These are phyloP conservation scores for Aspergillus nomiae DNA, from an alignment of 2,329 filamentous ascomycete genomes.

Conservation along the genomic window DNA sequence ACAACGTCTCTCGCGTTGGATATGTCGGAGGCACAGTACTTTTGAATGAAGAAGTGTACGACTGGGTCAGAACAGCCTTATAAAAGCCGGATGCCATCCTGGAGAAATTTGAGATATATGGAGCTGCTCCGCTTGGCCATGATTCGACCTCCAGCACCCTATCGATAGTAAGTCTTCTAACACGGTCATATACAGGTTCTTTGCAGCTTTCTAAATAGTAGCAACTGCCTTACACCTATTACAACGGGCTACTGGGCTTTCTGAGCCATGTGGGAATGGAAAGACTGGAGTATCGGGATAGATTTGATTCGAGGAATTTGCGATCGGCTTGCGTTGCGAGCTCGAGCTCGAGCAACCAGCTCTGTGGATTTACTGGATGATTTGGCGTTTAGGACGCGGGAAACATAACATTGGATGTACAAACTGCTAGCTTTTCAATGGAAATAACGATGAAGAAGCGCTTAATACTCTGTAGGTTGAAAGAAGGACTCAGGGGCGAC, in stretches of 20 bases:
- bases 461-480: not conserved
- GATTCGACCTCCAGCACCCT: not conserved
- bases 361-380: not conserved
- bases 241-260: not conserved
- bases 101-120: not conserved
- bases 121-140: not conserved
- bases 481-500: not conserved
- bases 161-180: not conserved
- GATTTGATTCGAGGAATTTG: not conserved
- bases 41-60: not conserved
- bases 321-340: not conserved
- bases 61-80: not conserved
- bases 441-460: not conserved
- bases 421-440: not conserved
- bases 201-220: not conserved
- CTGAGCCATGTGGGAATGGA: not conserved
- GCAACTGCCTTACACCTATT: not conserved
- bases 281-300: not conserved
- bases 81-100: not conserved
- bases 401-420: not conserved
- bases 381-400: not conserved
- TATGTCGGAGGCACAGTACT: not conserved
- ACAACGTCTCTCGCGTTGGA: not conserved
- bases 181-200: not conserved
- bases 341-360: no score